A percentile compares a stretch with the other conserved stretches of the same genome.
Evolutionary conservation across 2,329 filamentous ascomycete species (phyloP).

Genomic region (Mollisia scopiformis): DNA sequence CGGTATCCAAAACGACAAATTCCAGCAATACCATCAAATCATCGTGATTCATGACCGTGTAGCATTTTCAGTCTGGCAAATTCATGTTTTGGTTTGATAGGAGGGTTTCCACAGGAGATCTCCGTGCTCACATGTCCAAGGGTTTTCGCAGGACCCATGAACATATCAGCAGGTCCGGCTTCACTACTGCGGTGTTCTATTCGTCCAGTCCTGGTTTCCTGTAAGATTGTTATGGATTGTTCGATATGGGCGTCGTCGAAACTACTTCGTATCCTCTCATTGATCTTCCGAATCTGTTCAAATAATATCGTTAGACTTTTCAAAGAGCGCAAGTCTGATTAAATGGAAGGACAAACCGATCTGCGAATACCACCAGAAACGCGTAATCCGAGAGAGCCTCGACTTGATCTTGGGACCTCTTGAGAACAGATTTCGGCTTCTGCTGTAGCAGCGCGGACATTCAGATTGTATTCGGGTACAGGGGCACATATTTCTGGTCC

Average conservation of each 20-base stretch:
- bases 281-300: background rate
- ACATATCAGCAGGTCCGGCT: background rate
- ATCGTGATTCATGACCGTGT: no score
- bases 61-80: no score
- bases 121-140: background rate
- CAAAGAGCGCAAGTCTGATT: background rate
- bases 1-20: background rate
- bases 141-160: background rate
- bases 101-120: background rate
- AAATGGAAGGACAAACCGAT: conserved; percentile 8
- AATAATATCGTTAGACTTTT: background rate
- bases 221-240: background rate
- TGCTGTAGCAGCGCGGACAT: conserved; percentile 3
- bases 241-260: background rate
- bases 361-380: background rate
- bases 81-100: background rate
- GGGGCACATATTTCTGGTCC: conserved; percentile 6
- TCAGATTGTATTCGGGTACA: conserved; percentile 7
- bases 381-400: background rate
- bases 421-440: background rate
- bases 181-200: background rate
- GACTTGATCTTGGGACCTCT: background rate
- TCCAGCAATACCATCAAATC: no score
- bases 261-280: background rate
- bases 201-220: background rate